These are phyloP conservation scores for Cladophialophora chaetospira DNA, from an alignment of 2,329 filamentous ascomycete species.

Conservation along the genomic window DNA sequence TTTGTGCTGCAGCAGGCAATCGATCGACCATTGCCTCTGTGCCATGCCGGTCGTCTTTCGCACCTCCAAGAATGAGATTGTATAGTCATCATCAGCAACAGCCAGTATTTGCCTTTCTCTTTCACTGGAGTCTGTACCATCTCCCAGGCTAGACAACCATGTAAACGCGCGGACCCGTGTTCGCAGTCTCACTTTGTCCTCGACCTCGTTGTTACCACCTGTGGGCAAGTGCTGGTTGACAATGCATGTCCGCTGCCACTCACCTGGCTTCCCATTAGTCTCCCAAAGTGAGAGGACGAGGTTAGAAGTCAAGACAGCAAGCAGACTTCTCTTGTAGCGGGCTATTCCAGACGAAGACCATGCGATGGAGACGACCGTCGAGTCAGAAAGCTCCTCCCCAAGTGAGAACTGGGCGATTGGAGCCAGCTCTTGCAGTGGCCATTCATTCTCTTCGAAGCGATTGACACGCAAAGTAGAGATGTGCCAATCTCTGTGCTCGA, in stretches of 20 bases:
- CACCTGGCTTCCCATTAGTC: slow-evolving; percentile 46
- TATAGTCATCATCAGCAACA: slow-evolving; percentile 41
- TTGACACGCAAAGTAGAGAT: slow-evolving; percentile 51
- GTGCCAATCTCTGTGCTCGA: slow-evolving; percentile 38
- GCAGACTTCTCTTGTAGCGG: slow-evolving; percentile 55
- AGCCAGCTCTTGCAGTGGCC: slow-evolving; percentile 49
- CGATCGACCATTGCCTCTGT: slow-evolving; percentile 25
- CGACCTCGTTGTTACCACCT: slow-evolving; percentile 19
- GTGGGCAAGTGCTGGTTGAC: slow-evolving; percentile 52
- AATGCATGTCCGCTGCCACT: slow-evolving; percentile 57
- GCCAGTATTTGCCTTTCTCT: slow-evolving; percentile 42
- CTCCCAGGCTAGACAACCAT: slow-evolving; percentile 38
- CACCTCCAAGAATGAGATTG: slow-evolving; percentile 20
- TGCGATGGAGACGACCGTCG: slow-evolving; percentile 51
- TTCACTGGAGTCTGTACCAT: slow-evolving; percentile 25
- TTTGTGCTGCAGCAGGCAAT: slow-evolving; percentile 8
- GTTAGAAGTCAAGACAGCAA: slow-evolving; percentile 60
- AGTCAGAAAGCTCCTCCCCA: slow-evolving; percentile 60
- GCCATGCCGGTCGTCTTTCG: slow-evolving; percentile 18
- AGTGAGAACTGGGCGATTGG: slow-evolving; percentile 54
- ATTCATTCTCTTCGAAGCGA: slow-evolving; percentile 55
- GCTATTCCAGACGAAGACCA: slow-evolving; percentile 62
- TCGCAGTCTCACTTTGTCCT: slow-evolving; percentile 35
- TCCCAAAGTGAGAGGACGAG: slow-evolving; percentile 60
- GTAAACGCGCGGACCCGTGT: slow-evolving; percentile 44